Percentiles rank a stretch among this genome's conserved stretches.
Evolutionary conservation across 2,329 filamentous ascomycete genomes (phyloP).

Genomic region (Eutypella sp.): DNA sequence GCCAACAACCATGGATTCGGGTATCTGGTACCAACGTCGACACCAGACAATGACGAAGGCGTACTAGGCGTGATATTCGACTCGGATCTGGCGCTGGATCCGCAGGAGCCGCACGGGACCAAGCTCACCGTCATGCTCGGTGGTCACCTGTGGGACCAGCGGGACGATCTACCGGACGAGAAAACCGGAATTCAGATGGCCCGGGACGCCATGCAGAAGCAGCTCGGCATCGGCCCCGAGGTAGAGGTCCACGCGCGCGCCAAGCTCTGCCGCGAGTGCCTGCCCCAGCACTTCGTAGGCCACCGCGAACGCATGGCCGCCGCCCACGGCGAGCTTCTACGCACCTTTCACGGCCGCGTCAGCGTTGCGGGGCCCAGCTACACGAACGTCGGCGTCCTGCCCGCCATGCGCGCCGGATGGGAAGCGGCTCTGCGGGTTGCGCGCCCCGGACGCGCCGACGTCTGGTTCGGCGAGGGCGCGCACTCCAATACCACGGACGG

Average conservation of each 20-base stretch:
- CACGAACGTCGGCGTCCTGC: constrained; percentile 45
- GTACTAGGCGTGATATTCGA: constrained; percentile 93
- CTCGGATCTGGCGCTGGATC: constrained; percentile 48
- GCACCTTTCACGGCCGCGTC: constrained; percentile 57
- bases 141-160: constrained; percentile 82
- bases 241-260: constrained; percentile 57
- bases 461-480: constrained; percentile 1
- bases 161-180: constrained; percentile 52
- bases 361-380: constrained; percentile 58
- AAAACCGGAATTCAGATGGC: constrained; percentile 67
- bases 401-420: constrained; percentile 45
- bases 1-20: constrained; percentile 69
- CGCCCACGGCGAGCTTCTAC: constrained; percentile 49
- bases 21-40: constrained; percentile 79
- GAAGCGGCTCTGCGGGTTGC: constrained; percentile 38
- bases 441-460: background rate
- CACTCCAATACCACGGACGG: background rate
- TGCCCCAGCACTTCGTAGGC: constrained; percentile 85
- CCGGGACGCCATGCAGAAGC: constrained; percentile 61
- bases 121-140: constrained; percentile 94
- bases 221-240: constrained; percentile 62
- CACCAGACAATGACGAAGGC: constrained; percentile 73
- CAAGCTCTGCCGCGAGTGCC: constrained; percentile 62
- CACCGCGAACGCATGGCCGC: constrained; percentile 59
- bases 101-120: constrained; percentile 48